These are phyloP conservation scores for Huiozyma naganishii DNA, from an alignment of 805 yeast genomes.

Conservation along the genomic window DNA sequence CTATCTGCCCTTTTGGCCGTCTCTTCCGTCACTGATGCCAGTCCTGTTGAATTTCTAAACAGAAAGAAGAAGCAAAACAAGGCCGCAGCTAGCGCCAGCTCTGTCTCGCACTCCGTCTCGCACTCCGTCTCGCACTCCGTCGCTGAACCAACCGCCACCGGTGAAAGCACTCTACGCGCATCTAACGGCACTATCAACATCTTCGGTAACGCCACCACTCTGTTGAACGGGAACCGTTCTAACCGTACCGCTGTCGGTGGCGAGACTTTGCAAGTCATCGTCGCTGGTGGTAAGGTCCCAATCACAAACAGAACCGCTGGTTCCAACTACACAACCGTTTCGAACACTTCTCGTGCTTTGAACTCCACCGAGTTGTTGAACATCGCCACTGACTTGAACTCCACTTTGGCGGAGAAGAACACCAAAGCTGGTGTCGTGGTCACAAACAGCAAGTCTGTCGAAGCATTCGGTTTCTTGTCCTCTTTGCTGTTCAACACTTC, in stretches of 20 bases:
- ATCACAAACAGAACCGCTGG: slow-evolving; percentile 4
- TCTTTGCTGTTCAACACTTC: slow-evolving; percentile 14
- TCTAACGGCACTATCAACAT: not conserved
- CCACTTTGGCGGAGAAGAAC: slow-evolving; percentile 5
- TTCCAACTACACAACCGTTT: slow-evolving; percentile 9
- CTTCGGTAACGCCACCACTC: not conserved
- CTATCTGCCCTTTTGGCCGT: slow-evolving; percentile 9
- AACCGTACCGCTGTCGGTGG: slow-evolving; percentile 3
- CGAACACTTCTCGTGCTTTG: slow-evolving; percentile 13
- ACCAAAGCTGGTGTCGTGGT: slow-evolving; percentile 16
- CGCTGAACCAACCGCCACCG: no score
- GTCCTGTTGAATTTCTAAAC: slow-evolving; percentile 6
- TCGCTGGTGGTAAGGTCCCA: slow-evolving; percentile 17
- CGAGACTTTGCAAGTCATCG: slow-evolving; percentile 11
- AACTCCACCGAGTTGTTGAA: slow-evolving; percentile 16
- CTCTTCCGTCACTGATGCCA: slow-evolving; percentile 10
- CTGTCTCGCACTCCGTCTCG: not conserved
- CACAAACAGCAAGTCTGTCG: slow-evolving; percentile 14
- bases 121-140: not conserved
- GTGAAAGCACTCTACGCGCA: no score
- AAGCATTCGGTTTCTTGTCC: slow-evolving; percentile 21
- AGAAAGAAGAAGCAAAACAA: not conserved
- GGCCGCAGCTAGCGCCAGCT: not conserved
- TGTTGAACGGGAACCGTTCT: no score
- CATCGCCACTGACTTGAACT: slow-evolving; percentile 10